A percentile compares a stretch with the other conserved stretches of the same genome.
Evolutionary conservation across 2,329 filamentous ascomycete genomes (phyloP).

Genomic region (Colletotrichum lindemuthianum): DNA sequence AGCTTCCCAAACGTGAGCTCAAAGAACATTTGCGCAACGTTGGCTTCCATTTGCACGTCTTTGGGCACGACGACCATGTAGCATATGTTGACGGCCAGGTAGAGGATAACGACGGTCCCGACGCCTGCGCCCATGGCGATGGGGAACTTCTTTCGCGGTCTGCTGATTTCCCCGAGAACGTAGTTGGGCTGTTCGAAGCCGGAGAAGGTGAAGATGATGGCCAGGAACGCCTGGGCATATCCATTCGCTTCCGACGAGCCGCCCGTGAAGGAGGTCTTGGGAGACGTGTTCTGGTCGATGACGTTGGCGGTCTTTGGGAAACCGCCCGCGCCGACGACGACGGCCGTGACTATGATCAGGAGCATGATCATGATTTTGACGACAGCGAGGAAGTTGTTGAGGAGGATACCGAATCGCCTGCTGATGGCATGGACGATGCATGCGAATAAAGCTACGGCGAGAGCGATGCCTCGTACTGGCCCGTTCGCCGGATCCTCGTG

Average conservation of each 20-base stretch:
- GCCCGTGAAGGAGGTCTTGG: conserved; percentile 39
- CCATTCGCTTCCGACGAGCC: conserved; percentile 43
- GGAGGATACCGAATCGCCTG: conserved; percentile 56
- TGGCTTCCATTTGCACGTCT: conserved; percentile 36
- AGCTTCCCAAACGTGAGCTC: conserved; percentile 44
- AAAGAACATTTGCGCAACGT: conserved; percentile 49
- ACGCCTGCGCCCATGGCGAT: conserved; percentile 44
- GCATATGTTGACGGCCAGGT: conserved; percentile 50
- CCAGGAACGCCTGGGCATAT: conserved; percentile 52
- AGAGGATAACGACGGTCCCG: conserved; percentile 44
- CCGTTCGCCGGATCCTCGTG: conserved; percentile 43
- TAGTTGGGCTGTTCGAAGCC: conserved; percentile 53
- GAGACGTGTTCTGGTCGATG: conserved; percentile 41
- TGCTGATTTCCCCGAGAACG: conserved; percentile 46
- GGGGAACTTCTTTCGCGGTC: conserved; percentile 46
- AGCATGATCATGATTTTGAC: conserved; percentile 60
- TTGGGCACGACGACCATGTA: conserved; percentile 52
- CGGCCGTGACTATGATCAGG: conserved; percentile 50
- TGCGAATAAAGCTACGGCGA: conserved; percentile 53
- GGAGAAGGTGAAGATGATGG: conserved; percentile 52
- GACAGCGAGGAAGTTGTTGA: conserved; percentile 62
- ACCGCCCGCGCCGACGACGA: conserved; percentile 44
- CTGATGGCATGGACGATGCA: conserved; percentile 60
- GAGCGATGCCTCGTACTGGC: conserved; percentile 57
- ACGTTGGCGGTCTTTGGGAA: conserved; percentile 40